These are phyloP conservation scores for Cyclotella cryptica DNA, from an alignment of 108 stramenopile genomes.

Conservation along the genomic window DNA sequence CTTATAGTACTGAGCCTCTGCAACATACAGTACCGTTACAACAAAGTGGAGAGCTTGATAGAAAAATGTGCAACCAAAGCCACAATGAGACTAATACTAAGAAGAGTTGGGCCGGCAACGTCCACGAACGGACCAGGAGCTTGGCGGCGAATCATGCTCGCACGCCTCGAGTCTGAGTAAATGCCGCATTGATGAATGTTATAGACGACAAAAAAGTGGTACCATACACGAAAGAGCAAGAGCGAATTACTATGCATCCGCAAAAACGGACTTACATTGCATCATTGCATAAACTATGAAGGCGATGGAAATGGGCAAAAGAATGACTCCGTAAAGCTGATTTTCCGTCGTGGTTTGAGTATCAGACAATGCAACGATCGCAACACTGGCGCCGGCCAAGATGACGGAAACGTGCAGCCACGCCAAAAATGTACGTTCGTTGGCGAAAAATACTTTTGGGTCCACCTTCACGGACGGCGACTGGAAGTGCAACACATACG, in stretches of 20 bases:
- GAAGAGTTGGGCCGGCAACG: constrained; percentile 80
- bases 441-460: constrained; percentile 94
- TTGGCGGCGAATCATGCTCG: constrained; percentile 84
- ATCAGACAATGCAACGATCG: constrained; percentile 80
- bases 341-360: constrained; percentile 15
- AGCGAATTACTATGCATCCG: not conserved
- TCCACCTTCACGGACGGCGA: constrained; percentile 75
- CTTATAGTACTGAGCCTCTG: too few species aligned
- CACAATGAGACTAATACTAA: constrained; percentile 80
- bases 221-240: not conserved
- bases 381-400: constrained; percentile 85
- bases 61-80: constrained; percentile 81
- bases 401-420: constrained; percentile 92
- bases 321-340: constrained; percentile 81
- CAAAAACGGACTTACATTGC: constrained; percentile 65
- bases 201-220: not conserved
- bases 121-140: constrained; percentile 94
- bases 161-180: constrained; percentile 62
- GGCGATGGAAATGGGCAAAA: constrained; percentile 87
- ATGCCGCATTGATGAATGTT: not conserved
- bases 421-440: constrained; percentile 96
- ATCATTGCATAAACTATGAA: constrained; percentile 90
- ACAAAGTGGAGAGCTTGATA: constrained; percentile 75
- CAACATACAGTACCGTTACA: constrained; percentile 11
- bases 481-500: constrained; percentile 8